Conservation (phyloP, 2,329 filamentous ascomycete species). For the Penicillium sp. region DNA sequence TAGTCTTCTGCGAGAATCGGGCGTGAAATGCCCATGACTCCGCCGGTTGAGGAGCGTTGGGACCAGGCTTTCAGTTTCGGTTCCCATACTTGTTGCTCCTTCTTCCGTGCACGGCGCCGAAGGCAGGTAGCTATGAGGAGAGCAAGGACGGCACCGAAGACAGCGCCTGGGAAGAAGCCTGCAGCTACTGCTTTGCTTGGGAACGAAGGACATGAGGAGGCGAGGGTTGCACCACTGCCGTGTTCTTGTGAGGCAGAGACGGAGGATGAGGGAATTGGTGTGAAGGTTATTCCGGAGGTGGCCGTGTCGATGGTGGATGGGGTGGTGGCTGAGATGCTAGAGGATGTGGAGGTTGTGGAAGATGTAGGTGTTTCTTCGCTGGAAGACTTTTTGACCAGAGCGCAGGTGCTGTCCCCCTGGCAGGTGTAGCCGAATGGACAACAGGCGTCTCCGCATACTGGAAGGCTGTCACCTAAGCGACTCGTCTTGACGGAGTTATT, state of each 20-base stretch:
- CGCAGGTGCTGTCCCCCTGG: conserved; percentile 27
- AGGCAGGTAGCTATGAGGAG: conserved; percentile 45
- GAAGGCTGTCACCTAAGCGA: conserved; percentile 36
- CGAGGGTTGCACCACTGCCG: conserved; percentile 1
- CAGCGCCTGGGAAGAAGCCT: conserved; percentile 45
- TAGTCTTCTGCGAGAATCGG: conserved; percentile 42
- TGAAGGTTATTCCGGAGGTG: conserved; percentile 18
- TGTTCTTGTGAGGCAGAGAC: conserved; percentile 15
- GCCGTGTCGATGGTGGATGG: conserved; percentile 11
- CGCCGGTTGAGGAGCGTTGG: conserved; percentile 31
- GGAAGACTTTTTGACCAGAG: conserved; percentile 24
- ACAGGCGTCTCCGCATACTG: conserved; percentile 40
- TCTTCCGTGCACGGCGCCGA: conserved; percentile 23
- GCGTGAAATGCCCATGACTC: conserved; percentile 38
- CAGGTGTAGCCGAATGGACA: conserved; percentile 48
- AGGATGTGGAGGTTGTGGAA: conserved; percentile 13
- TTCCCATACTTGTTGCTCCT: conserved; percentile 19
- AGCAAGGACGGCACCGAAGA: conserved; percentile 49
- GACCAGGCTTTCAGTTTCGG: conserved; percentile 29
- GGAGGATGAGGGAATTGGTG: conserved; percentile 19
- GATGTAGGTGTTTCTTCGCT: conserved; percentile 15
- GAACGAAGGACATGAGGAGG: conserved; percentile 33
- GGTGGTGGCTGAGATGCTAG: conserved; percentile 8
- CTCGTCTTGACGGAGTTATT: conserved; percentile 41
- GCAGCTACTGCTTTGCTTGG: conserved; percentile 40